phyloP scores from a whole-genome alignment of 192 early-diverging fungal genomes.

The Coemansia sp. region DNA sequence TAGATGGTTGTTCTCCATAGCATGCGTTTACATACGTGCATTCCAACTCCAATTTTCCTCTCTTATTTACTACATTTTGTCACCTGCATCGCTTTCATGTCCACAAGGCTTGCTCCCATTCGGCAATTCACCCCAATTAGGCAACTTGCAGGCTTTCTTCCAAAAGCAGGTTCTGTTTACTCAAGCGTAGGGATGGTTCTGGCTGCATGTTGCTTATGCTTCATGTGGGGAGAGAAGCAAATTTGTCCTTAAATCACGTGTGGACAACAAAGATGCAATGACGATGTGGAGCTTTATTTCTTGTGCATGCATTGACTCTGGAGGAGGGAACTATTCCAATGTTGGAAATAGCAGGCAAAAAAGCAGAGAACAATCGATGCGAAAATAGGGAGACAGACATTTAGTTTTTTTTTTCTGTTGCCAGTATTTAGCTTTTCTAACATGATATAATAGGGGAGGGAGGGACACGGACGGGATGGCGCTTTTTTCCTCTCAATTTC shows the following conservation, averaged over 20 bases:
- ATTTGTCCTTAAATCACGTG: not conserved
- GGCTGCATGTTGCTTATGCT: no score
- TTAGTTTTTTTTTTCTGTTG: conserved; percentile 1
- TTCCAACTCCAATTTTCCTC: not conserved
- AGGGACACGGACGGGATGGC: conserved; percentile 8
- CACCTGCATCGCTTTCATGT: no score
- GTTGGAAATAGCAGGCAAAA: conserved; percentile 24
- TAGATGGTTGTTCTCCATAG: conserved; percentile 5
- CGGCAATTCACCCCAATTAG: conserved; percentile 1
- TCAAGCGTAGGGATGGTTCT: no score
- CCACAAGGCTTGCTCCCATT: not conserved
- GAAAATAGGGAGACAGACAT: conserved; percentile 10
- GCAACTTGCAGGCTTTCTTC: not conserved
- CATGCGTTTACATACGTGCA: conserved; percentile 2
- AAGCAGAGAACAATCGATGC: conserved; percentile 17
- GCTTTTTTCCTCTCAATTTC: not conserved
- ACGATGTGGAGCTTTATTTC: not conserved
- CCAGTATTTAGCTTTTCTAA: not conserved
- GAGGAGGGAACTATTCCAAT: not conserved
- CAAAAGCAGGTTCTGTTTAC: no score
- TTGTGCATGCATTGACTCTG: no score
- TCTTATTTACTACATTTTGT: no score
- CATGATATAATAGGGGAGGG: conserved; percentile 4
- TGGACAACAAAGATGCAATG: no score
- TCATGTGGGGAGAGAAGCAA: conserved; percentile 1